Evolutionary conservation across 441 rosid species (phyloP), one percentile per base, ranked within the genome.

Genomic region (Pelargonium cotyledonis): DNA sequence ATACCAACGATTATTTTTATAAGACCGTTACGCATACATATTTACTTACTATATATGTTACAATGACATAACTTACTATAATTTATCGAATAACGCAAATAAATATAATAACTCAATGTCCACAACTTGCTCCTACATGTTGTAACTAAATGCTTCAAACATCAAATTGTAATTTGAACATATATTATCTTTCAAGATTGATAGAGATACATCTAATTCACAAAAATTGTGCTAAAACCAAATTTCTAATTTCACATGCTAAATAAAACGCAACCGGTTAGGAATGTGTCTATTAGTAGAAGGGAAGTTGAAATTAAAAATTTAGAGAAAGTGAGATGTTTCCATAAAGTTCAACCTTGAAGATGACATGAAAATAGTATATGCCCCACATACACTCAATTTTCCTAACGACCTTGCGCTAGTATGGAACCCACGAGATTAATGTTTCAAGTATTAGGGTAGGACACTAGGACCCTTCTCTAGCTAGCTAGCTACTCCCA

Each of bases 261-360:
- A 44, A 1, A 44, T 44, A 44, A 31, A 4, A 31, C 1, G 35
- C 26, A 23, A 2, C 26, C 26, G 26, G 26, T 23, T 31, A 1
- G 35, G 5, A 8, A 46, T 46, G 51, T 46, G 51, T 4, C 12
- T 53, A 53, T 2, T 53, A 53, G 8, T 53, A 44, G 49, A 9
- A 44, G 14, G 10, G 2, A 44, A 44, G 14, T 44, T 44, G 49
- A 44, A 44, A 44, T 44, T 44, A 44, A 12, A 44, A 1, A 3
- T 44, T 9, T 14, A 44, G 49, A 44, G 35, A 4, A 31, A 31
- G 35, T 31, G 35, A 31, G 35, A 31, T 31, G 35, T 31, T 31
- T 31, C 80, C 78, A 44, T 51, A 38, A 70, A 67, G 74, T 77
- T 77, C 80, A 65, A 69, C 76, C 53, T 66, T 77, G 79, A 73